These are phyloP conservation scores for Arbutus unedo DNA, from an alignment of 148 eudicot genomes.

Conservation along the genomic window DNA sequence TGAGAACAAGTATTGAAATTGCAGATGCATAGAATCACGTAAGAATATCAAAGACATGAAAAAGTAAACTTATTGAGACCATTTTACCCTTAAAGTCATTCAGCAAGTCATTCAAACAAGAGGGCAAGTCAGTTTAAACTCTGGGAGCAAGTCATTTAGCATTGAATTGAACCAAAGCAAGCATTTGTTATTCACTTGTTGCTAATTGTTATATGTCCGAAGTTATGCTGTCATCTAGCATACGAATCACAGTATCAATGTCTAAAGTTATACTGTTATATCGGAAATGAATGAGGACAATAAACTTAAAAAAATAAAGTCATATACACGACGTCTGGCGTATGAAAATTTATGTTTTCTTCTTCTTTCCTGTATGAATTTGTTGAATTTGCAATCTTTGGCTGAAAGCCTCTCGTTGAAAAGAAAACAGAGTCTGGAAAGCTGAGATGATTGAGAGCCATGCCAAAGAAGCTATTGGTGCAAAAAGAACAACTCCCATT, in stretches of 20 bases:
- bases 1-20: no score
- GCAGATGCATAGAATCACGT: no score
- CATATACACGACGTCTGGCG: slow-evolving; percentile 14
- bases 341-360: slow-evolving; percentile 30
- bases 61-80: no score
- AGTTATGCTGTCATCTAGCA: background rate
- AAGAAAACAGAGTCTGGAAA: slow-evolving; percentile 89
- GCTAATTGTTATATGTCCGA: background rate
- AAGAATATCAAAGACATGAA: no score
- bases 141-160: no score
- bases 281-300: background rate
- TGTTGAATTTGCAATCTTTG: slow-evolving; percentile 77
- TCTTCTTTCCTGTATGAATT: slow-evolving; percentile 72
- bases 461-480: slow-evolving; percentile 76
- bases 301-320: background rate
- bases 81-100: no score
- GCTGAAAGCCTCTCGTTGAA: slow-evolving; percentile 83
- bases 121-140: no score
- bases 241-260: background rate
- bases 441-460: slow-evolving; percentile 90
- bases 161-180: background rate
- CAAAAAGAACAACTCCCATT: slow-evolving; percentile 80
- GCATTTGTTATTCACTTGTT: background rate
- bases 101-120: no score
- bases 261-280: background rate